These are phyloP conservation scores for Xylaria sp. DNA, from an alignment of 2,329 filamentous ascomycete genomes.

Conservation along the genomic window DNA sequence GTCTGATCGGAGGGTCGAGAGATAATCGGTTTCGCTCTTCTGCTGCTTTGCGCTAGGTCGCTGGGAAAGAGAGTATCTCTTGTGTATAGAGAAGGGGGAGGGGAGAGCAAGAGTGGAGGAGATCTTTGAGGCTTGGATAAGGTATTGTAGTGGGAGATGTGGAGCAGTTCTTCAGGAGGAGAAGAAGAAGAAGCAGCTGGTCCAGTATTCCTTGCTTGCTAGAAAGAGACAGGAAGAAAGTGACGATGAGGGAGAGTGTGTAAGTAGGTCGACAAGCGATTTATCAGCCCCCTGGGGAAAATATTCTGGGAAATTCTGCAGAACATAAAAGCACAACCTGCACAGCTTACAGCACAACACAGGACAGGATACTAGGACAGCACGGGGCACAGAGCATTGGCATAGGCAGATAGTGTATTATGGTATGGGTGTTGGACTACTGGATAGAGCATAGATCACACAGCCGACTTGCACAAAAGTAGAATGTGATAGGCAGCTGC, in stretches of 20 bases:
- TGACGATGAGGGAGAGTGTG: constrained; percentile 31
- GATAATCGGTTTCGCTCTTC: constrained; percentile 22
- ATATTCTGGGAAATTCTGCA: constrained; percentile 34
- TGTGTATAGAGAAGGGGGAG: constrained; percentile 7
- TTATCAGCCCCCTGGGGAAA: constrained; percentile 43
- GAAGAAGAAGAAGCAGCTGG: constrained; percentile 29
- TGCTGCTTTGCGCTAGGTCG: constrained; percentile 29
- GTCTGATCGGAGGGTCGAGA: constrained; percentile 21
- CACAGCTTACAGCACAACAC: constrained; percentile 29
- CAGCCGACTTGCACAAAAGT: constrained; percentile 46
- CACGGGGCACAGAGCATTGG: constrained; percentile 9
- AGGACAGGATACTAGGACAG: constrained; percentile 34
- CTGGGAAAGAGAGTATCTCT: constrained; percentile 14
- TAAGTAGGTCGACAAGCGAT: constrained; percentile 37
- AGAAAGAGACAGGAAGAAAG: constrained; percentile 39
- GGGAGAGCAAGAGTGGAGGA: constrained; percentile 1
- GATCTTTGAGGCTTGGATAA: constrained; percentile 23
- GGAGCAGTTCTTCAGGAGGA: constrained; percentile 30
- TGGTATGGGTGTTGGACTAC: not conserved
- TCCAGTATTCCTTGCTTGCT: constrained; percentile 20
- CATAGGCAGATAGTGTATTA: not conserved
- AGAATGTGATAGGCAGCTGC: constrained; percentile 47
- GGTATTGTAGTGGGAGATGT: constrained; percentile 20
- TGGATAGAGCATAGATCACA: constrained; percentile 23
- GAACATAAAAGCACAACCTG: constrained; percentile 25